These are phyloP conservation scores for Mortierella hygrophila DNA, from an alignment of 192 early-diverging fungal genomes.

Conservation along the genomic window DNA sequence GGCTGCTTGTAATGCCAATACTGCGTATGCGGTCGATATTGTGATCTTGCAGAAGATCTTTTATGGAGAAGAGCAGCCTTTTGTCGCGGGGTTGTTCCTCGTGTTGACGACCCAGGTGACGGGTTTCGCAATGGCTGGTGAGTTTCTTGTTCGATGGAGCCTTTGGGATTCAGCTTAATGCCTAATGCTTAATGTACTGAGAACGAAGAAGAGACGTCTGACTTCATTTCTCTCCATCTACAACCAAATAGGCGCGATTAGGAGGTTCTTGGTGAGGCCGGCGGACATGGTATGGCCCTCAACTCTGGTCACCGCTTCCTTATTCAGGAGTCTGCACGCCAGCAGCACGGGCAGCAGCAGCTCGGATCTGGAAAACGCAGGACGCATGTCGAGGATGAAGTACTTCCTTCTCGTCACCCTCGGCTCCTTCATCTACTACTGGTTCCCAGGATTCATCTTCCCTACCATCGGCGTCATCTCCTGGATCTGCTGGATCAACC, in stretches of 20 bases:
- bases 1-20: conserved; percentile 58
- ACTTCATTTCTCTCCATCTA: background rate
- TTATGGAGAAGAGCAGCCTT: conserved; percentile 63
- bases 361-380: conserved; percentile 8
- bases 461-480: conserved; percentile 59
- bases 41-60: conserved; percentile 61
- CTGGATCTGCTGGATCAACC: conserved; percentile 63
- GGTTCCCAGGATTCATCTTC: conserved; percentile 68
- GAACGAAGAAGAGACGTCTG: background rate
- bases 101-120: conserved; percentile 64
- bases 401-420: conserved; percentile 70
- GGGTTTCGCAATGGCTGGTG: conserved; percentile 58
- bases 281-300: conserved; percentile 89
- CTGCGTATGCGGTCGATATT: conserved; percentile 66
- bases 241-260: conserved; percentile 17
- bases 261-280: conserved; percentile 81
- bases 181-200: background rate
- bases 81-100: conserved; percentile 60
- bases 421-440: conserved; percentile 66
- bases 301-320: conserved; percentile 75
- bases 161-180: background rate
- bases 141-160: conserved; percentile 11
- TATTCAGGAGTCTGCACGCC: conserved; percentile 80
- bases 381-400: conserved; percentile 57
- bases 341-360: conserved; percentile 17